Evolutionary conservation across 148 eudicot species (phyloP).

Genomic region (Mesembryanthemum crystallinum): DNA sequence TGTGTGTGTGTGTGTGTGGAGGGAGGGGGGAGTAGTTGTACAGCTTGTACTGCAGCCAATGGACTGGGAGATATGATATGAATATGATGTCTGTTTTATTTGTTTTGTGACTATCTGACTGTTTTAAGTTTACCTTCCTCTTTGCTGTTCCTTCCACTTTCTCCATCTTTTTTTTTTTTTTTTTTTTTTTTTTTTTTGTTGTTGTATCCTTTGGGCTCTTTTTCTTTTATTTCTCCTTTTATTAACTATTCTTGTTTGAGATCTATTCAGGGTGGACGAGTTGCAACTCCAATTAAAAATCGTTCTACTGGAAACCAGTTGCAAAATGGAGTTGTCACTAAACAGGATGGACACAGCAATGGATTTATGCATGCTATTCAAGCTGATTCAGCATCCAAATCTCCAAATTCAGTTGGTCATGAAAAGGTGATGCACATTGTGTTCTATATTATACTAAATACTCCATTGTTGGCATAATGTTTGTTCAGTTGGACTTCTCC

Average conservation of each 20-base stretch:
- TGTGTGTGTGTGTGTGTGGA: not conserved
- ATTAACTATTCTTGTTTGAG: constrained; percentile 14
- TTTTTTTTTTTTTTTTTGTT: not conserved
- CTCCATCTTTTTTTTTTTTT: not conserved
- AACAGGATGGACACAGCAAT: constrained; percentile 63
- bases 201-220: not conserved
- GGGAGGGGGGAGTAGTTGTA: not conserved
- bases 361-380: constrained; percentile 44
- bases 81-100: too few relatives aligned
- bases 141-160: not conserved
- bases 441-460: constrained; percentile 11
- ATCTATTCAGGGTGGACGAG: constrained; percentile 44
- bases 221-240: not conserved
- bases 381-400: constrained; percentile 32
- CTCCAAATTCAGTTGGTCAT: constrained; percentile 28
- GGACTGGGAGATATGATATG: too few relatives aligned
- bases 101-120: too few relatives aligned
- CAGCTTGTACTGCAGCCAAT: not conserved
- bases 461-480: too few relatives aligned
- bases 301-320: constrained; percentile 52
- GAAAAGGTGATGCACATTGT: constrained; percentile 59
- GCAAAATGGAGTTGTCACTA: constrained; percentile 51
- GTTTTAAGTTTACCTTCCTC: too few relatives aligned
- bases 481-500: too few relatives aligned
- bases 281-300: constrained; percentile 33